These are phyloP conservation scores for Papiliotrema nemorosa DNA, from an alignment of 1,284 basidiomycete species.

Conservation along the genomic window DNA sequence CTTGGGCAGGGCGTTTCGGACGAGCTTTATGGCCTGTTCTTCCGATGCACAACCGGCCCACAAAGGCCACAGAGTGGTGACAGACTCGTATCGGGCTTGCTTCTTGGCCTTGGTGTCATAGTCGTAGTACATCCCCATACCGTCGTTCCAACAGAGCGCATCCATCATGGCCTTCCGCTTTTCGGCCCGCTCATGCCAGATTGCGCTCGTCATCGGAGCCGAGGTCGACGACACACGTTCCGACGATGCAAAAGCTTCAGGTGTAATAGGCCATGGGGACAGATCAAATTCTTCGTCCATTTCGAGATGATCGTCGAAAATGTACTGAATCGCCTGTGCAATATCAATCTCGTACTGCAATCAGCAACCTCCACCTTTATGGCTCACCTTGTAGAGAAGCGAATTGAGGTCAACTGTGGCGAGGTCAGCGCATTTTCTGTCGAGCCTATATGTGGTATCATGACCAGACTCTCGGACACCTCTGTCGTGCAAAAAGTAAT, in stretches of 20 bases:
- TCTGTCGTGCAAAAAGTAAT: constrained; percentile 96
- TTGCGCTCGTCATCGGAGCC: constrained; percentile 66
- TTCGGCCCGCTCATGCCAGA: constrained; percentile 87
- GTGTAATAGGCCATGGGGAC: constrained; percentile 83
- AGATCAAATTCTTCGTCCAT: constrained; percentile 88
- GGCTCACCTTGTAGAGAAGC: constrained; percentile 61
- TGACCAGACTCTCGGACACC: constrained; percentile 92
- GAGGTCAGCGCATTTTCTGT: constrained; percentile 87
- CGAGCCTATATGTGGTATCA: constrained; percentile 95
- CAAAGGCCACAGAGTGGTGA: constrained; percentile 91
- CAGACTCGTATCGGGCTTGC: constrained; percentile 91
- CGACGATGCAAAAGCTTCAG: constrained; percentile 63
- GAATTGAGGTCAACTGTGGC: constrained; percentile 95
- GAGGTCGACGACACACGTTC: constrained; percentile 62
- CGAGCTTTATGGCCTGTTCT: constrained; percentile 86
- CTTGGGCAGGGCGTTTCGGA: constrained; percentile 81
- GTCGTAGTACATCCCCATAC: constrained; percentile 90
- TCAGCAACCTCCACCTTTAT: constrained; percentile 4
- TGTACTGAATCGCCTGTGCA: constrained; percentile 86
- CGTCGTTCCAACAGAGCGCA: constrained; percentile 96
- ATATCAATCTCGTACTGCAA: constrained; percentile 80
- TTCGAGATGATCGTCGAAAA: constrained; percentile 87
- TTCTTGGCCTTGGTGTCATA: constrained; percentile 88
- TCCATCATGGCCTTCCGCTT: constrained; percentile 80
- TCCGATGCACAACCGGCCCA: constrained; percentile 97